Evolutionary conservation across 169 alveolate species (phyloP), one percentile per base, ranked within the genome.

Genomic region (Cyclospora cayetanensis): DNA sequence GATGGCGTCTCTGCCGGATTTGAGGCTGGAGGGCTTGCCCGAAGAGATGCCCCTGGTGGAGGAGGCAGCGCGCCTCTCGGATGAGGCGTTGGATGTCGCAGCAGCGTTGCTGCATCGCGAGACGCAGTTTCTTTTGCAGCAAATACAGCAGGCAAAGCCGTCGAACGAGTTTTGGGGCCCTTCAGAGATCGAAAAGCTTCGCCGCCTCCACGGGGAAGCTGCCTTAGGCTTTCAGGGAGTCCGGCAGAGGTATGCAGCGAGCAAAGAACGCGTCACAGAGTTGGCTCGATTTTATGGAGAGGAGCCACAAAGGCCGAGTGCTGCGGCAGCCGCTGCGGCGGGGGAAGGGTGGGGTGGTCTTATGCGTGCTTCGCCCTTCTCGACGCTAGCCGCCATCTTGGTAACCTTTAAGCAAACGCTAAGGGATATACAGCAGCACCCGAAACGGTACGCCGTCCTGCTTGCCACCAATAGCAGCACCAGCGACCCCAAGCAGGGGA

Each of bases 1-100:
- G 92, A 66, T 86, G 74, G 92, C 76, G 0, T 68, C 92, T 4
- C 63, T 86, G 34, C 92, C 92, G 27, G 92, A 86, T n/a, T 34
- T 68, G 53, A 37, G 55, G 27, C 52, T 88, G 15, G 68, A 18
- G 37, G 88, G 63, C 2, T 80, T 88, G 46, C 86, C 92, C 22
- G 29, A 41, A 12, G 92, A 88, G 55, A 88, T 88, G 92, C 92
- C 92, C 20, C 43, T 55, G 46, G 70, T 88, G 37, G 80, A 70
- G n/a, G 92, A 41, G 53, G 92, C 92, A 2, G 87, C 92, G 46
- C 87, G 92, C 35, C 60, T 88, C 70, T 52, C 92, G 34, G 88
- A 70, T 29, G 92, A 88, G 65, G 63, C 80, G n/a, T 4, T 88
- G 63, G 88, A 88, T 39, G 92, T 66, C 22, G 39, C 70, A 4